Base-by-base conservation (phyloP, 441 rosid genomes). In the Metrosideros polymorpha region DNA sequence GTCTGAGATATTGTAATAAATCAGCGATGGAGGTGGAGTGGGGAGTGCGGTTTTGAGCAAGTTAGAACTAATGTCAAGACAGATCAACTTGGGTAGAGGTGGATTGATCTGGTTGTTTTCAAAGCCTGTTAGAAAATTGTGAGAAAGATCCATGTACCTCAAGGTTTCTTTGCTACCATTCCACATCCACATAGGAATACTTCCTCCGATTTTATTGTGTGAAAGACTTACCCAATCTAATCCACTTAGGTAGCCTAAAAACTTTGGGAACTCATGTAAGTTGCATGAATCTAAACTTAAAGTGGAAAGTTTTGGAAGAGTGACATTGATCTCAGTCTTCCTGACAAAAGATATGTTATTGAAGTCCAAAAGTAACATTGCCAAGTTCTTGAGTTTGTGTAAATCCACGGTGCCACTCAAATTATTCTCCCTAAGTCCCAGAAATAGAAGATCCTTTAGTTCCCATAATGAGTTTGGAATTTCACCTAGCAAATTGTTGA, bases 1-100 rank as follows among this genome's bases (percentile, higher is more conserved):
- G 35, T 0, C 0, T 1, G 66, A 59, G 19, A 29, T 6, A 14
- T 53, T 53, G 9, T 53, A 53, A 0, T 19, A 19, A 2, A 3
- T 53, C 9, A 22, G 10, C 7, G 4, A 53, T 2, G 27, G 56
- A 19, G 25, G 56, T 0, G 10, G 25, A 22, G 4, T 8, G 3
- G 25, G 56, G 56, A 53, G 56, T 19, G 24, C 0, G 7, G 27
- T 18, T 53, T 22, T 22, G 9, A 53, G 10, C 1, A 3, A 7
- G 10, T 53, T 19, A 19, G 25, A 53, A 53, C 56, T 53, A 22
- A 53, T 7, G 56, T 53, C 56, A 1, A 53, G 2, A 3, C 22
- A 53, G 4, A 0, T 3, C 56, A 7, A 53, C 1, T 53, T 6
- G 0, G 10, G 56, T 22, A 53, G 4, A 6, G 56, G 4, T 4